Conservation (phyloP, 352 stramenopile genomes). For the Pythium myriotylum region DNA sequence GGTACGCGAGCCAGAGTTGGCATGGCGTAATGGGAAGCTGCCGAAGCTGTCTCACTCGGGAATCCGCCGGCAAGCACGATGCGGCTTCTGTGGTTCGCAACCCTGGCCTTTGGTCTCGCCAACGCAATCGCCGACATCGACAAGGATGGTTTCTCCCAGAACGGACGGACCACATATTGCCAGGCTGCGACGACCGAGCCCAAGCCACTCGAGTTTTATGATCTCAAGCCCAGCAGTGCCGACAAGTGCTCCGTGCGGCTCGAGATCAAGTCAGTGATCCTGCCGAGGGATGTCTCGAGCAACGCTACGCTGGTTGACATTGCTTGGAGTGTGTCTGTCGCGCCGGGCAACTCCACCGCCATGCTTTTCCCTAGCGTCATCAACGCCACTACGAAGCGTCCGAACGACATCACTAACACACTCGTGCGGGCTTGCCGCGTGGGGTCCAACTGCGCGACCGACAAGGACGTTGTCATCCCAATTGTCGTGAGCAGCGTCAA, state of each 20-base stretch:
- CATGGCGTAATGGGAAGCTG: no score
- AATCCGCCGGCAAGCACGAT: not conserved
- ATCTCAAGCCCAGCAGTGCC: conserved; percentile 41
- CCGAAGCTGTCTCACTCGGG: not conserved
- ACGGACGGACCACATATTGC: conserved; percentile 50
- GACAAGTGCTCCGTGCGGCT: conserved; percentile 42
- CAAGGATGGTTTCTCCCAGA: not conserved
- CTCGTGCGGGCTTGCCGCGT: not conserved
- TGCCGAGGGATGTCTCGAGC: conserved; percentile 17
- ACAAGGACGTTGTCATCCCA: not conserved
- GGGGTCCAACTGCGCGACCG: not conserved
- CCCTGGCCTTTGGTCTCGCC: not conserved
- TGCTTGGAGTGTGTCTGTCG: not conserved
- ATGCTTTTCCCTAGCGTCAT: not conserved
- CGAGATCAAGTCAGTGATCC: not conserved
- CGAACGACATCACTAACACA: not conserved
- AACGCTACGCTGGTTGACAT: not conserved
- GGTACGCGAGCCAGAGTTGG: no score
- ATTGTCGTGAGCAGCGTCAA: not conserved
- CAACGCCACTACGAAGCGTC: not conserved
- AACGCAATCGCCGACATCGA: not conserved
- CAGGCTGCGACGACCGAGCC: conserved; percentile 38
- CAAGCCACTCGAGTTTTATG: conserved; percentile 41
- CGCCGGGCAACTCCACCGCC: not conserved
- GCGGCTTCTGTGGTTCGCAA: not conserved